These are phyloP conservation scores for Camellia lanceoleosa DNA, from an alignment of 148 eudicot species.

Conservation along the genomic window DNA sequence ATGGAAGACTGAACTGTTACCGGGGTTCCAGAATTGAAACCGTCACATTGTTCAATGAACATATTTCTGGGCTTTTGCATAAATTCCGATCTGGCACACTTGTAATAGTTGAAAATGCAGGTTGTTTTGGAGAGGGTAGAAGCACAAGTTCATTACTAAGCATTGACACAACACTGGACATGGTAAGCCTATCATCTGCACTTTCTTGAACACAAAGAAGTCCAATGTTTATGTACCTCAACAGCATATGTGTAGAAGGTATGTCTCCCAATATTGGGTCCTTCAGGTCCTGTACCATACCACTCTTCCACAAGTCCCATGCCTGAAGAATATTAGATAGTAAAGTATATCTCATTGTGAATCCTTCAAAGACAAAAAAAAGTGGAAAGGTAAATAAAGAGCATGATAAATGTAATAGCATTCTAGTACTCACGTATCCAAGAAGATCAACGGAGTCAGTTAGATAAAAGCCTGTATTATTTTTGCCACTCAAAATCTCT, in stretches of 20 bases:
- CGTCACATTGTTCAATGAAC: not conserved
- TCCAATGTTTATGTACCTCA: slow-evolving; percentile 13
- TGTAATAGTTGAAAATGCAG: not conserved
- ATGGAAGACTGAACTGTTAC: not conserved
- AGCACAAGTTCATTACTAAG: no score
- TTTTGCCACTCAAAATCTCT: no score
- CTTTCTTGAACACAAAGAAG: slow-evolving; percentile 15
- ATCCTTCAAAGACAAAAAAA: no score
- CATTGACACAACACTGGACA: not conserved
- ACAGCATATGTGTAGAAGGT: not conserved
- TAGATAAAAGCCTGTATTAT: no score
- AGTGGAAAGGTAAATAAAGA: no score
- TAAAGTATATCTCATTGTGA: no score
- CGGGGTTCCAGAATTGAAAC: not conserved
- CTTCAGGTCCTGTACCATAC: no score
- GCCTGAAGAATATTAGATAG: no score
- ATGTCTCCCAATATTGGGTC: not conserved
- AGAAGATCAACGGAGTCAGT: not conserved
- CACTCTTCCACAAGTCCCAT: no score
- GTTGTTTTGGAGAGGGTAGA: not conserved
- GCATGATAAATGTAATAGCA: no score
- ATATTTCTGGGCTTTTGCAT: not conserved
- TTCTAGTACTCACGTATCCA: no score
- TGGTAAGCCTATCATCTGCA: slow-evolving; percentile 5
- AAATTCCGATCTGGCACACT: not conserved